Conservation (phyloP, 331 rosid species). For the Rosa hybrid region DNA sequence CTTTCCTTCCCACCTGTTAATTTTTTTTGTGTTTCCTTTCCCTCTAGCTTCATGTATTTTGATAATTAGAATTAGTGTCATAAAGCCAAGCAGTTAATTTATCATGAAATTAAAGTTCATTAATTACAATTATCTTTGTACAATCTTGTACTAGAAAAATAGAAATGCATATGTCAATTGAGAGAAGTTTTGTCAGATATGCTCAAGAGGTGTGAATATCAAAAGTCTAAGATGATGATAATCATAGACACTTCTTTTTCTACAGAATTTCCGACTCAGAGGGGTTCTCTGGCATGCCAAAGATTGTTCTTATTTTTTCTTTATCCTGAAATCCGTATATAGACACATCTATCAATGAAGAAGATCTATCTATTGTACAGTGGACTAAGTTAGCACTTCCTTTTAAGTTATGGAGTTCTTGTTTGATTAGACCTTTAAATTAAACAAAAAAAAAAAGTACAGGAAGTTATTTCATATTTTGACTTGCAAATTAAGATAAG, state of each 20-base stretch:
- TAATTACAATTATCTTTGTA: neutral
- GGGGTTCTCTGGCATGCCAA: constrained; percentile 7
- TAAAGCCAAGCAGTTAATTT: neutral
- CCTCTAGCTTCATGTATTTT: neutral
- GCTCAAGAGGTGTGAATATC: neutral
- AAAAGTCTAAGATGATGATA: constrained; percentile 7
- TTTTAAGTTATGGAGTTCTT: neutral
- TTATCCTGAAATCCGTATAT: constrained; percentile 9
- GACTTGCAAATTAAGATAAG: neutral
- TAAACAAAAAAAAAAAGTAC: too few relatives aligned
- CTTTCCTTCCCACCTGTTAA: neutral
- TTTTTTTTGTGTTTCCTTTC: neutral
- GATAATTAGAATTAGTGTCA: neutral
- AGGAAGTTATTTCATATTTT: neutral
- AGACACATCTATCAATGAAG: constrained; percentile 19
- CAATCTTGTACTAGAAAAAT: neutral
- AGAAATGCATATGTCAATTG: neutral
- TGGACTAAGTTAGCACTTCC: neutral
- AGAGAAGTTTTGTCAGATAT: neutral
- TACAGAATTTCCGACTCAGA: neutral
- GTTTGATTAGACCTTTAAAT: neutral
- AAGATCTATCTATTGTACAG: constrained; percentile 7
- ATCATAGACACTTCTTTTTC: constrained; percentile 2
- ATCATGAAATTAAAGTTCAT: neutral
- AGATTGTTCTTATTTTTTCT: neutral